phyloP scores from a whole-genome alignment of 805 yeast genomes.

The Candida odintsovae region DNA sequence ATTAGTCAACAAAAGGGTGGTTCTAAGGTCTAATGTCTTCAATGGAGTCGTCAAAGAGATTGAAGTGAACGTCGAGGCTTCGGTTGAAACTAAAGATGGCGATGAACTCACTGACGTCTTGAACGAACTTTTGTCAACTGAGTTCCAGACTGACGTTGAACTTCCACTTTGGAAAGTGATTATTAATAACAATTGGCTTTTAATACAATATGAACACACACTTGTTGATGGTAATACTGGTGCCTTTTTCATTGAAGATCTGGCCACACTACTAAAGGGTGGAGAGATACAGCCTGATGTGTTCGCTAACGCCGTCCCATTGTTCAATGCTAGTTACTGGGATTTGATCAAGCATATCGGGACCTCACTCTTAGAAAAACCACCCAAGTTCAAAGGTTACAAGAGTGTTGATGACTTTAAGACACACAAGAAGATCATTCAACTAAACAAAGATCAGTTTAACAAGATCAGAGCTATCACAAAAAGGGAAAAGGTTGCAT shows the following conservation, averaged over 20 bases:
- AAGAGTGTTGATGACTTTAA: not conserved
- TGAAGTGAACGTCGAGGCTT: not conserved
- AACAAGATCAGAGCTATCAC: not conserved
- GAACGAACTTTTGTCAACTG: not conserved
- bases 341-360: not conserved
- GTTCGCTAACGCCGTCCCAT: not conserved
- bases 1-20: not conserved
- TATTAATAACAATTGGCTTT: constrained; percentile 1
- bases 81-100: not conserved
- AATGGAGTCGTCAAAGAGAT: not conserved
- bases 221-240: constrained; percentile 5
- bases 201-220: constrained; percentile 6
- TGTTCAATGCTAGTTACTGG: constrained; percentile 1
- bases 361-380: not conserved
- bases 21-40: constrained; percentile 3
- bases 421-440: constrained; percentile 4
- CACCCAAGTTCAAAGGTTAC: not conserved
- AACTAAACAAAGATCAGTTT: not conserved
- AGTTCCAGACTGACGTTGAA: not conserved
- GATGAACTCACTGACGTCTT: not conserved
- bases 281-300: constrained; percentile 5
- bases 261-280: not conserved
- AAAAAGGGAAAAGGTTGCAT: constrained; percentile 3
- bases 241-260: constrained; percentile 5
- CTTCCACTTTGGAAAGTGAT: constrained; percentile 6